phyloP scores from a whole-genome alignment of 805 yeast species.

The Hanseniaspora meyeri region DNA sequence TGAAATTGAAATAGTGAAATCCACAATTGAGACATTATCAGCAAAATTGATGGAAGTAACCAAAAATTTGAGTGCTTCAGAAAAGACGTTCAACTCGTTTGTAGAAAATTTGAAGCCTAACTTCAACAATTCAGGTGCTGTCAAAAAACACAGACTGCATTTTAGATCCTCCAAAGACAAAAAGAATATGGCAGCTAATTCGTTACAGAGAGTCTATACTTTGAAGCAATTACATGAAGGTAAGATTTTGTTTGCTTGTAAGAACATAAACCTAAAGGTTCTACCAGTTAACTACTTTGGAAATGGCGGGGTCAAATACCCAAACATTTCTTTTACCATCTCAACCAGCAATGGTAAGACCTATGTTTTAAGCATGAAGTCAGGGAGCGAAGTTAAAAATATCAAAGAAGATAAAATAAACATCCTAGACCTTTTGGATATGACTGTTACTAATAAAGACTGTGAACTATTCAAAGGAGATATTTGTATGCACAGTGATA shows the following conservation, averaged over 20 bases:
- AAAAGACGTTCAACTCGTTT: conserved; percentile 38
- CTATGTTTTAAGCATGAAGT: conserved; percentile 50
- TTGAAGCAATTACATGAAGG: conserved; percentile 65
- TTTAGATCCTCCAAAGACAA: conserved; percentile 51
- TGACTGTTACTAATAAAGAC: conserved; percentile 42
- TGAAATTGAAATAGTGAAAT: conserved; percentile 35
- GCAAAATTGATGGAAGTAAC: conserved; percentile 36
- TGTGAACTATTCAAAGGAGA: conserved; percentile 53
- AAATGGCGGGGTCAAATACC: conserved; percentile 39
- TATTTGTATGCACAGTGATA: conserved; percentile 57
- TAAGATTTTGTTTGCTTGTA: conserved; percentile 49
- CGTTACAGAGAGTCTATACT: conserved; percentile 33
- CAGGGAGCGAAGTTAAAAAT: conserved; percentile 22
- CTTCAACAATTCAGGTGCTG: conserved; percentile 19
- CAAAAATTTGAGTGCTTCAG: conserved; percentile 32
- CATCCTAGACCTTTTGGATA: conserved; percentile 59
- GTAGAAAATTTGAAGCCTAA: conserved; percentile 37
- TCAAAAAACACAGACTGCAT: conserved; percentile 65
- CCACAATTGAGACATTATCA: conserved; percentile 34
- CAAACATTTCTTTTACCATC: conserved; percentile 57
- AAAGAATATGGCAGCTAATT: conserved; percentile 65
- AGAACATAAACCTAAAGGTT: conserved; percentile 37
- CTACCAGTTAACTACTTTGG: conserved; percentile 30
- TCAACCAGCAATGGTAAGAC: conserved; percentile 64
- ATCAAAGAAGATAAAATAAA: conserved; percentile 39